Percentiles rank a stretch among this genome's conserved stretches.
phyloP scores from a whole-genome alignment of 140 eudicot species.

The Oenanthe javanica region DNA sequence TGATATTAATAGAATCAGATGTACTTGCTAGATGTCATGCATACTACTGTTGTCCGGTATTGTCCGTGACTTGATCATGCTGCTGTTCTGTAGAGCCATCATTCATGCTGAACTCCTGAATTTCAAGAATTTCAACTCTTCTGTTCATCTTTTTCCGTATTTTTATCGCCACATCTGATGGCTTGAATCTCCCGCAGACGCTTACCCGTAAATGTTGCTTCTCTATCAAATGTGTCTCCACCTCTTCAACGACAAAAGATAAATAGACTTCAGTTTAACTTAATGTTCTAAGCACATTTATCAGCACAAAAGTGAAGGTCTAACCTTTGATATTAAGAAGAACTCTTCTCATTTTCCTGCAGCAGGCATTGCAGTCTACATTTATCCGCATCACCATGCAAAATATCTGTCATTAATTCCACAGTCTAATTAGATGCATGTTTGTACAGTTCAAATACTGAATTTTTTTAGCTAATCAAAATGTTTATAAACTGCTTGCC shows the following conservation, averaged over 20 bases:
- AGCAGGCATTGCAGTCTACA: slow-evolving; percentile 77
- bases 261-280: neutral
- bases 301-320: neutral
- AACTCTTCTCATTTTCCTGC: slow-evolving; percentile 68
- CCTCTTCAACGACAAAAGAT: slow-evolving; percentile 34
- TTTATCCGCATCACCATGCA: slow-evolving; percentile 88
- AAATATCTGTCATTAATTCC: slow-evolving; percentile 29
- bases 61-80: slow-evolving; percentile 6
- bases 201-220: slow-evolving; percentile 56
- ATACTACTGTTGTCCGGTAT: neutral
- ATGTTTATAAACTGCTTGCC: slow-evolving; percentile 3
- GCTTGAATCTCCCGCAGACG: slow-evolving; percentile 62
- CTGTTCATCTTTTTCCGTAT: slow-evolving; percentile 75
- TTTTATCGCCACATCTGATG: slow-evolving; percentile 80
- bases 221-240: slow-evolving; percentile 68
- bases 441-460: neutral
- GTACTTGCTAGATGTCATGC: neutral
- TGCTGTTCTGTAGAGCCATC: slow-evolving; percentile 13
- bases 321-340: slow-evolving; percentile 81
- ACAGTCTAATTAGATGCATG: neutral
- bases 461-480: neutral
- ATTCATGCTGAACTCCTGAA: slow-evolving; percentile 36
- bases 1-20: neutral
- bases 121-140: slow-evolving; percentile 78
- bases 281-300: neutral